Percentiles rank a stretch among this genome's conserved stretches.
Evolutionary conservation across 352 stramenopile species (phyloP).

Genomic region (Pythium vanterpoolii): DNA sequence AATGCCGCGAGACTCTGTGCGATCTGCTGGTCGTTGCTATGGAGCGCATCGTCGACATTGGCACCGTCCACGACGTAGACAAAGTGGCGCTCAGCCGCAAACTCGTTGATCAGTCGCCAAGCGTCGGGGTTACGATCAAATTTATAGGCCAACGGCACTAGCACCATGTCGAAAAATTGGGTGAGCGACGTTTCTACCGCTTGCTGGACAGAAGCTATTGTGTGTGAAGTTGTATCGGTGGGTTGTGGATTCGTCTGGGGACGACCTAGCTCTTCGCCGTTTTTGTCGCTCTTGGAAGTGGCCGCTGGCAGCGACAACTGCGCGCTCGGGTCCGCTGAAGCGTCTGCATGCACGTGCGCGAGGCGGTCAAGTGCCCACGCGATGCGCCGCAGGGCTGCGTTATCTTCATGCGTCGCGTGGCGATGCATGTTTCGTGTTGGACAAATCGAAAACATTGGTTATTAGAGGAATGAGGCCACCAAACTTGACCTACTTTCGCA

Average conservation of each 20-base stretch:
- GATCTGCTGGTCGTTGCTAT: not conserved
- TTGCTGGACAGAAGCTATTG: no score
- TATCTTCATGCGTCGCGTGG: no score
- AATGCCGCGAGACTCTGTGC: not conserved
- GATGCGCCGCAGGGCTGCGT: not conserved
- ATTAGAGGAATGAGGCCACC: no score
- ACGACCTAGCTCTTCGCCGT: no score
- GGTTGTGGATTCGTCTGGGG: no score
- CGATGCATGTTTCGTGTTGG: no score
- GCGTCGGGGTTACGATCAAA: not conserved
- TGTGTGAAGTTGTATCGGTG: no score
- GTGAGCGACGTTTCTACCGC: not conserved
- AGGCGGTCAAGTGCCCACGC: not conserved
- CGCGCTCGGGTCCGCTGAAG: not conserved
- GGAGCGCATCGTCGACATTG: not conserved
- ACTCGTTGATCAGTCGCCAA: conserved; percentile 2
- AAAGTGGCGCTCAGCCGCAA: conserved; percentile 1
- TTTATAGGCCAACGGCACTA: not conserved
- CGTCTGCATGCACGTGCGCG: not conserved
- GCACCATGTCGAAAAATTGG: not conserved
- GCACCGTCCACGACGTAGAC: not conserved
- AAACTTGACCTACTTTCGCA: no score
- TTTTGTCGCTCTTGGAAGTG: not conserved
- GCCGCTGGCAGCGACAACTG: not conserved
- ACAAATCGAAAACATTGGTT: no score